Evolutionary conservation across 257 asterid genomes (phyloP).

Genomic region (Ocimum tenuiflorum): DNA sequence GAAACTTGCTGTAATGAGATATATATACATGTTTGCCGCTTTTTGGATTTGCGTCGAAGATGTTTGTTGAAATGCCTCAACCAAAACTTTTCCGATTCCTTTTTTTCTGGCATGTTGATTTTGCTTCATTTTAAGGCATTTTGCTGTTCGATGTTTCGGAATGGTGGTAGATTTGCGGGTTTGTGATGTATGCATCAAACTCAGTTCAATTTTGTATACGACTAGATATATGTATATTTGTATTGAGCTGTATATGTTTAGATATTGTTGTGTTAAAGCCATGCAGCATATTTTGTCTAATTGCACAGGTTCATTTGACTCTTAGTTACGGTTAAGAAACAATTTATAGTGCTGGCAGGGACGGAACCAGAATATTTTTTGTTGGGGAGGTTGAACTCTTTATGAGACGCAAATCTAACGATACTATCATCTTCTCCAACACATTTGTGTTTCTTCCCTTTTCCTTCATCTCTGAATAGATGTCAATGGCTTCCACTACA

Average conservation of each 20-base stretch:
- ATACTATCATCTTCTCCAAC: too few relatives aligned
- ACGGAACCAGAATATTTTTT: too few relatives aligned
- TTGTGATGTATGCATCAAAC: background rate
- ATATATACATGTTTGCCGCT: too few relatives aligned
- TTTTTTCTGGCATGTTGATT: background rate
- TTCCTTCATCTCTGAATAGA: too few relatives aligned
- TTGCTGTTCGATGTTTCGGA: background rate
- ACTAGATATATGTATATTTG: too few relatives aligned
- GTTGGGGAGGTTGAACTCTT: too few relatives aligned
- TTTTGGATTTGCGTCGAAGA: background rate
- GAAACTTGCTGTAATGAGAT: background rate
- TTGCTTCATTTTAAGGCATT: background rate
- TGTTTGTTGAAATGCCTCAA: slow-evolving; percentile 31
- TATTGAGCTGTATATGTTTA: background rate
- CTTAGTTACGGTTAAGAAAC: background rate
- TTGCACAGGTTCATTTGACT: background rate
- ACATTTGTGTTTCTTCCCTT: too few relatives aligned
- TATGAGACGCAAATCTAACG: too few relatives aligned
- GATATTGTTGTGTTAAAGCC: background rate
- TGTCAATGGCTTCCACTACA: too few relatives aligned
- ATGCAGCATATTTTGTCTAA: background rate
- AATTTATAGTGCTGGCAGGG: too few relatives aligned
- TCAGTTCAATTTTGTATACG: background rate
- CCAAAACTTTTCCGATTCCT: background rate
- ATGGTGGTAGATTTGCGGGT: background rate